phyloP scores from a whole-genome alignment of 352 stramenopile genomes.

The Pythium brachiatum region DNA sequence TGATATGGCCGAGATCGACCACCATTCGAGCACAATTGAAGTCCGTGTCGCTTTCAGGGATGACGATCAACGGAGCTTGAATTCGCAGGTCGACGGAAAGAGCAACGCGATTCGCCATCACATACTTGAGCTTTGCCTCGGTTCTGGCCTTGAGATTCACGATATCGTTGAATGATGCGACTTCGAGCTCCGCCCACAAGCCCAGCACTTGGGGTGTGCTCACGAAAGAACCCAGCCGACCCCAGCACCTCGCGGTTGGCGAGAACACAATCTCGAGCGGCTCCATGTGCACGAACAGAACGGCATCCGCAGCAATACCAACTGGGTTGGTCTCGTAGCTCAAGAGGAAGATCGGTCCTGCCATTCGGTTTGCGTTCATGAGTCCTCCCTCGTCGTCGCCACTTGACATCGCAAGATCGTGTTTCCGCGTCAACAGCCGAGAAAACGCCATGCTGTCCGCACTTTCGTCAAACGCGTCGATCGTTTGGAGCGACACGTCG shows the following conservation, averaged over 20 bases:
- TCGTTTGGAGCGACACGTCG: slow-evolving; percentile 82
- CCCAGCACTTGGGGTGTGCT: slow-evolving; percentile 76
- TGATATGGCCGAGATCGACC: slow-evolving; percentile 82
- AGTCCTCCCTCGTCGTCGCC: slow-evolving; percentile 46
- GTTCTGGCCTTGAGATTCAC: slow-evolving; percentile 87
- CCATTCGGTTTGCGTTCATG: slow-evolving; percentile 60
- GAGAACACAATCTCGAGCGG: slow-evolving; percentile 86
- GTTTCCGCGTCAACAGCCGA: slow-evolving; percentile 71
- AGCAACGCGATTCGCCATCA: slow-evolving; percentile 84
- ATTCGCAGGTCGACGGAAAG: slow-evolving; percentile 78
- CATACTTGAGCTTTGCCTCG: slow-evolving; percentile 87
- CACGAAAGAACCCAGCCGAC: slow-evolving; percentile 64
- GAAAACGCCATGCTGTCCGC: slow-evolving; percentile 83
- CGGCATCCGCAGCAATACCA: slow-evolving; percentile 63
- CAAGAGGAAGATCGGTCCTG: slow-evolving; percentile 75
- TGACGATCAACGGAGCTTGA: slow-evolving; percentile 84
- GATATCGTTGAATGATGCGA: slow-evolving; percentile 88
- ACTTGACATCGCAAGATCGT: slow-evolving; percentile 30
- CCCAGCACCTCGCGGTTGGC: slow-evolving; percentile 82
- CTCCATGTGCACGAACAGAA: slow-evolving; percentile 81
- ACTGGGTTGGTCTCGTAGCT: slow-evolving; percentile 80
- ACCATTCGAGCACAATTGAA: slow-evolving; percentile 76
- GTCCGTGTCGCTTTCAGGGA: slow-evolving; percentile 79
- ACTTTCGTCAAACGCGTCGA: slow-evolving; percentile 86
- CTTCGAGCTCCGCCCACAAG: slow-evolving; percentile 84